Evolutionary conservation across 805 yeast genomes (phyloP), one percentile per base, ranked within the genome.

Genomic region (Nakazawaea laoshanensis): DNA sequence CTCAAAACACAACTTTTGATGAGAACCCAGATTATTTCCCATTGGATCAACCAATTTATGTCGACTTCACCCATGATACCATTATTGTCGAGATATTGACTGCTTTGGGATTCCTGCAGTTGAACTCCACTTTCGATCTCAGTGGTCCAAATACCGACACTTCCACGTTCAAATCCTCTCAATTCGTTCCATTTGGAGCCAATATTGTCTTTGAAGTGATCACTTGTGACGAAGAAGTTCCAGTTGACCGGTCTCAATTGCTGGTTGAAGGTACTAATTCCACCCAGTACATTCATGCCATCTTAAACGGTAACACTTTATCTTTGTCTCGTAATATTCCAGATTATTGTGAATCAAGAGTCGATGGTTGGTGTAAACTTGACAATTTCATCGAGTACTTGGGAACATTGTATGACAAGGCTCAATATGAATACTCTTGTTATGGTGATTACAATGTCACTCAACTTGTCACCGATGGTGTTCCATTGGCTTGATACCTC

Each of bases 401-500:
- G 32, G 35, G 24, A 9, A 38, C 42, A 11, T 28, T 41, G 12
- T 30, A 25, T 24, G 39, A 37, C 9, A 27, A 11, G 5, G 32
- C 40, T 17, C 19, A 37, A 24, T 17, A 14, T 18, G 24, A 14
- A 3, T 9, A 22, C 5, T 21, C 36, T 28, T 33, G 36, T 28
- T 22, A 19, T 24, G 31, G 32, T n/a, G 12, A 12, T 13, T 33
- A 33, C 28, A 27, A 33, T 17, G 55, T 85, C 30, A 71, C 94
- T 2, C 56, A 95, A 4, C 54, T 85, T 30, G 63, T 73, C 27
- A 63, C 77, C 29, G 84, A 88, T 57, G 74, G 82, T 38, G 67
- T 68, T 7, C 53, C 87, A 7, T 82, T 78, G 48, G 8, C 10
- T 8, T 27, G 8, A 18, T 8, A 12, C 7, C 7, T n/a, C 15